phyloP scores from a whole-genome alignment of 768 basidiomycete genomes.

The Roridomyces roridus region DNA sequence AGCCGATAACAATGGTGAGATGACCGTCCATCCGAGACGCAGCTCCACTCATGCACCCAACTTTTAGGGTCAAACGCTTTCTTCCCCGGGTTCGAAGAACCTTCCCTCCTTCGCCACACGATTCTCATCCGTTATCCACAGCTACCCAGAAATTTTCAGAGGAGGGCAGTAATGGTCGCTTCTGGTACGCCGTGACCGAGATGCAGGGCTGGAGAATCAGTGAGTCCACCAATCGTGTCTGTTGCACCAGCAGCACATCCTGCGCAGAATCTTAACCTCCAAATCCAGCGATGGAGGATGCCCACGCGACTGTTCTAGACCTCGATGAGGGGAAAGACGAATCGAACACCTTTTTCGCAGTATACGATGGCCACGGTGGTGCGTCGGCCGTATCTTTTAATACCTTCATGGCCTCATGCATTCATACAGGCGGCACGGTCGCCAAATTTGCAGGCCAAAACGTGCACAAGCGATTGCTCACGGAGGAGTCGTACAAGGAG shows the following conservation, averaged over 20 bases:
- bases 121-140: conserved; percentile 36
- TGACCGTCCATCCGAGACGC: not conserved
- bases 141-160: conserved; percentile 85
- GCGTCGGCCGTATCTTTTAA: conserved; percentile 30
- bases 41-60: conserved; percentile 22
- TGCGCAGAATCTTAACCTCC: conserved; percentile 23
- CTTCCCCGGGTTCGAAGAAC: conserved; percentile 67
- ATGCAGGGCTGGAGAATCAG: conserved; percentile 99
- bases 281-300: conserved; percentile 92
- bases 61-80: conserved; percentile 84
- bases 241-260: conserved; percentile 3
- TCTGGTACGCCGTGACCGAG: conserved; percentile 82
- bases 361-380: conserved; percentile 99
- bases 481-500: conserved; percentile 75
- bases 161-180: conserved; percentile 71
- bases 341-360: conserved; percentile 87
- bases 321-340: conserved; percentile 59
- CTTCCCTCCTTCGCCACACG: not conserved
- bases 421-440: conserved; percentile 71
- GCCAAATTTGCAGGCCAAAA: conserved; percentile 87
- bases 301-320: conserved; percentile 79
- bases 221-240: conserved; percentile 52
- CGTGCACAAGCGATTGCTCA: conserved; percentile 76
- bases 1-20: conserved; percentile 21
- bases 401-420: conserved; percentile 17